A percentile compares a stretch with the other conserved stretches of the same genome.
These are phyloP conservation scores for Shiraia bambusicola DNA, from an alignment of 2,329 filamentous ascomycete species.

Conservation along the genomic window DNA sequence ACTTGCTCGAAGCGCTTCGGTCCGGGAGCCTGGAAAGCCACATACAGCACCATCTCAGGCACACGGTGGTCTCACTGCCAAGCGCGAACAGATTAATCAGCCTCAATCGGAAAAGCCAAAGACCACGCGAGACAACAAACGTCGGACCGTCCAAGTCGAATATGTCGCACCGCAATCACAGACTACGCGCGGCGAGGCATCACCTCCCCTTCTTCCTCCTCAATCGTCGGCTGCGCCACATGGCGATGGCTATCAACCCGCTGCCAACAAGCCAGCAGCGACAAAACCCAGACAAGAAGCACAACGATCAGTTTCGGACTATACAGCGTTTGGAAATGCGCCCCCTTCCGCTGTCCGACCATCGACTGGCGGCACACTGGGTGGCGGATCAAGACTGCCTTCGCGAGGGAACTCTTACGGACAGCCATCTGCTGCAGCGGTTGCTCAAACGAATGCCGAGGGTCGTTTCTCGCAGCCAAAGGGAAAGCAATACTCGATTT, in stretches of 20 bases:
- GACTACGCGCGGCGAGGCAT: conserved; percentile 69
- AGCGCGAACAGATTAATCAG: conserved; percentile 72
- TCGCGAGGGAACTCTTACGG: conserved; percentile 78
- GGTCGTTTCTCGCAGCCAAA: conserved; percentile 81
- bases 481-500: conserved; percentile 70
- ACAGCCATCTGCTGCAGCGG: conserved; percentile 81
- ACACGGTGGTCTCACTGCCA: conserved; percentile 64
- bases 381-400: conserved; percentile 61
- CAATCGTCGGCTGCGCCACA: conserved; percentile 42
- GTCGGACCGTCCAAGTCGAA: conserved; percentile 93
- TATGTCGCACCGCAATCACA: conserved; percentile 91
- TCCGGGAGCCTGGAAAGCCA: conserved; percentile 79
- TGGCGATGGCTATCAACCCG: conserved; percentile 41
- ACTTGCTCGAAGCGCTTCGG: conserved; percentile 85
- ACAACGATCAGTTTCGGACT: conserved; percentile 57
- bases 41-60: conserved; percentile 50
- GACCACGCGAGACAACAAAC: conserved; percentile 76
- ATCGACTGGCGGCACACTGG: conserved; percentile 77
- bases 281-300: conserved; percentile 43
- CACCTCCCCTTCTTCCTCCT: conserved; percentile 38
- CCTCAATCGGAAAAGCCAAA: conserved; percentile 67
- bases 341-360: conserved; percentile 59
- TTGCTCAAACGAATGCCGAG: conserved; percentile 85
- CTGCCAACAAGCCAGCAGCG: conserved; percentile 31
- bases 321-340: conserved; percentile 44